Conservation (phyloP, 371 early-diverging fungal species). For the Coemansia sp. region DNA sequence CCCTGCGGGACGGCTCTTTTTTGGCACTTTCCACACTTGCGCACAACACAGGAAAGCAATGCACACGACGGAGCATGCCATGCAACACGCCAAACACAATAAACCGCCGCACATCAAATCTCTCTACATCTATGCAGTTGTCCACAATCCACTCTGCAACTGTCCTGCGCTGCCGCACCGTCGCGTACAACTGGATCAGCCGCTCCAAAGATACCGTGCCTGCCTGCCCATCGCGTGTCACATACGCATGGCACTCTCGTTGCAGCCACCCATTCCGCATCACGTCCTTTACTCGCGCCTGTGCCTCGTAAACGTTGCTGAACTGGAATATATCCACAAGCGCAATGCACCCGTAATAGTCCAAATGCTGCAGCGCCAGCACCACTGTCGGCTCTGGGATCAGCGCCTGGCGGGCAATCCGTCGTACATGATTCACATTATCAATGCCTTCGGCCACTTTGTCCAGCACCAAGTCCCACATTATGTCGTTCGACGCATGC, state of each 20-base stretch:
- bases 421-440: constrained; percentile 46
- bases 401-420: constrained; percentile 40
- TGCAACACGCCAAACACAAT: constrained; percentile 49
- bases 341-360: constrained; percentile 50
- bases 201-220: constrained; percentile 21
- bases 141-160: constrained; percentile 50
- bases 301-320: constrained; percentile 41
- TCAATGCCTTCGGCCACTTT: constrained; percentile 37
- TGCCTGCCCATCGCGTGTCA: constrained; percentile 19
- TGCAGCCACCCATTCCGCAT: constrained; percentile 40
- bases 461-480: constrained; percentile 48
- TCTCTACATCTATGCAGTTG: constrained; percentile 25
- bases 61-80: constrained; percentile 37
- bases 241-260: constrained; percentile 46
- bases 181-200: constrained; percentile 41
- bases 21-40: neutral
- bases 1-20: too few species aligned
- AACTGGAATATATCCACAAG: constrained; percentile 52
- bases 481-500: constrained; percentile 23
- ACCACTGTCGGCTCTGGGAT: constrained; percentile 37
- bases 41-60: constrained; percentile 44
- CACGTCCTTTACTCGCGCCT: constrained; percentile 28
- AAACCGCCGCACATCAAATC: constrained; percentile 49
- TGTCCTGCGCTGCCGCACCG: constrained; percentile 21
- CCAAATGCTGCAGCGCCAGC: constrained; percentile 42